These are phyloP conservation scores for Pterocarpus santalinus DNA, from an alignment of 306 rosid species.

Conservation along the genomic window DNA sequence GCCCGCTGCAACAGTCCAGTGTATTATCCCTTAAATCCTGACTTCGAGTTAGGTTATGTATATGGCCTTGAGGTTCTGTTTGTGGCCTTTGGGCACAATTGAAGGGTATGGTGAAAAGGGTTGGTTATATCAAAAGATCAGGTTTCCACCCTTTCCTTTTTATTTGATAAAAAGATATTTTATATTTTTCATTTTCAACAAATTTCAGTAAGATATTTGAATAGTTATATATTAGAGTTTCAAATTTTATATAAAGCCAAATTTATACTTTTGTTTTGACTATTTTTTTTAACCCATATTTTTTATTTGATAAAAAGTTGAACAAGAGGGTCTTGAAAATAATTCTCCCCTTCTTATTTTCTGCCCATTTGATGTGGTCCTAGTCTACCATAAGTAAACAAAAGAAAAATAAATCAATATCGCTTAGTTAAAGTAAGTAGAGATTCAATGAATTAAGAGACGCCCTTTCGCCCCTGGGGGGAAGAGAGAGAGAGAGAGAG, in stretches of 20 bases:
- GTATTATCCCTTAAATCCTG: too few relatives aligned
- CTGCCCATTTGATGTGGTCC: too few relatives aligned
- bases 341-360: too few relatives aligned
- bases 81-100: background rate
- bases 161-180: background rate
- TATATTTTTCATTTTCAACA: background rate
- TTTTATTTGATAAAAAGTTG: too few relatives aligned
- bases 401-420: too few relatives aligned
- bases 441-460: too few relatives aligned
- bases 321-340: too few relatives aligned
- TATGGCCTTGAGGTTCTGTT: background rate
- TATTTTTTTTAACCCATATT: background rate
- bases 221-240: background rate
- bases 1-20: background rate
- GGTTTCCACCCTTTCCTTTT: background rate
- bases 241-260: background rate
- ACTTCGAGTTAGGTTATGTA: conserved; percentile 1
- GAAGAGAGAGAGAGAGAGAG: too few relatives aligned
- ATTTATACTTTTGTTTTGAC: background rate
- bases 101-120: background rate
- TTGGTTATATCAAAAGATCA: background rate
- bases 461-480: too few relatives aligned
- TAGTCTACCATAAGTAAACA: too few relatives aligned
- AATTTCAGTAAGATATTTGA: background rate
- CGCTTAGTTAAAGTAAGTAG: too few relatives aligned